Conservation (phyloP, 1,139 yeast species). For the Blastobotrys proliferans region DNA sequence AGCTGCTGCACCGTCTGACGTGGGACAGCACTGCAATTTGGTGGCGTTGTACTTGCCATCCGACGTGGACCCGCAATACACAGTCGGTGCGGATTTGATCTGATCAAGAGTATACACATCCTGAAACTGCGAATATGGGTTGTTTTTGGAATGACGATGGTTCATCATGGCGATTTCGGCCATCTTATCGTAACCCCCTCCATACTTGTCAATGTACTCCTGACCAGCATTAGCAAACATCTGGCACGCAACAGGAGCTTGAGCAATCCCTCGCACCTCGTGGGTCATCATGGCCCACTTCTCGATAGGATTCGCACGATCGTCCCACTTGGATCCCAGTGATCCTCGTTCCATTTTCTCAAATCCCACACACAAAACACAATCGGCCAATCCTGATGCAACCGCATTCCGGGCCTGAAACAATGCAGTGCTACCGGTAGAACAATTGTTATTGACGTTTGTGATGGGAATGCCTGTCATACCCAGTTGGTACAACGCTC, state of each 20-base stretch:
- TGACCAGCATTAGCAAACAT: slow-evolving; percentile 31
- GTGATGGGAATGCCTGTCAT: slow-evolving; percentile 31
- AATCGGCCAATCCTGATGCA: slow-evolving; percentile 27
- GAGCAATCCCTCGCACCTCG: slow-evolving; percentile 21
- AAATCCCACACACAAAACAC: slow-evolving; percentile 31
- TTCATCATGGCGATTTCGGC: slow-evolving; percentile 31
- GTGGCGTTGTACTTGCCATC: slow-evolving; percentile 18
- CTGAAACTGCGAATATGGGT: slow-evolving; percentile 33
- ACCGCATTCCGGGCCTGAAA: slow-evolving; percentile 27
- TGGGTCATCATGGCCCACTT: slow-evolving; percentile 21
- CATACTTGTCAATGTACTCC: slow-evolving; percentile 26
- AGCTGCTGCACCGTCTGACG: slow-evolving; percentile 80
- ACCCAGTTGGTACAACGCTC: slow-evolving; percentile 32
- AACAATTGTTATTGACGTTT: slow-evolving; percentile 33
- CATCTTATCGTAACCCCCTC: slow-evolving; percentile 26
- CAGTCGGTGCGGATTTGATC: slow-evolving; percentile 26
- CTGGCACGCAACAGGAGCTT: slow-evolving; percentile 31
- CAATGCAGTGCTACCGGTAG: slow-evolving; percentile 33
- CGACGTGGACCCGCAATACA: slow-evolving; percentile 21
- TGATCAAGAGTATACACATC: slow-evolving; percentile 29
- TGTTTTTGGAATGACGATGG: slow-evolving; percentile 31
- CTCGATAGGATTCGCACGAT: slow-evolving; percentile 29
- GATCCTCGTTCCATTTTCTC: slow-evolving; percentile 33
- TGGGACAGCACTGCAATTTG: slow-evolving; percentile 32
- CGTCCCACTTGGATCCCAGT: slow-evolving; percentile 25